A percentile compares a stretch with the other conserved stretches of the same genome.
phyloP scores from a whole-genome alignment of 1,284 basidiomycete species.

The Leccinum griseonigrum region DNA sequence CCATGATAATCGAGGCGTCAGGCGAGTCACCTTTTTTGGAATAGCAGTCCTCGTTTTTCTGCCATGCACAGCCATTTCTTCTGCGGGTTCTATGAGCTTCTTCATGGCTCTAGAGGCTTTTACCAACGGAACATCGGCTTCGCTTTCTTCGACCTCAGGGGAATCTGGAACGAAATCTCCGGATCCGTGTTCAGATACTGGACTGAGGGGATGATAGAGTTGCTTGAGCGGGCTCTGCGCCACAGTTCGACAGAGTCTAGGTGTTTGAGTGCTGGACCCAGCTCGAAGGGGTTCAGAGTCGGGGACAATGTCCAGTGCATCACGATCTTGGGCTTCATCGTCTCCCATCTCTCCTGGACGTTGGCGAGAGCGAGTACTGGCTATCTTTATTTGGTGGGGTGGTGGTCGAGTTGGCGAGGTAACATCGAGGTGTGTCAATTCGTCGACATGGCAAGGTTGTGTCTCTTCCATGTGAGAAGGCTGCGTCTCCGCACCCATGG shows the following conservation, averaged over 20 bases:
- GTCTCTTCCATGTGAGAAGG: constrained; percentile 20
- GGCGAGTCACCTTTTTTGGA: constrained; percentile 21
- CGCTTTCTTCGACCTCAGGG: constrained; percentile 31
- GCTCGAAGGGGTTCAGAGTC: constrained; percentile 51
- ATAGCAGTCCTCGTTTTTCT: constrained; percentile 7
- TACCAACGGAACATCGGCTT: constrained; percentile 41
- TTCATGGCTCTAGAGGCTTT: constrained; percentile 15
- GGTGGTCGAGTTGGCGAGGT: constrained; percentile 1
- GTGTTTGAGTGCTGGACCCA: constrained; percentile 9
- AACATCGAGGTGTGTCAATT: not conserved
- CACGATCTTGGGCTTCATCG: constrained; percentile 21
- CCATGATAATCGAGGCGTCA: not conserved
- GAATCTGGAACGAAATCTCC: constrained; percentile 33
- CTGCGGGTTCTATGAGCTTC: constrained; percentile 11
- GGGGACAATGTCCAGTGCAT: constrained; percentile 46
- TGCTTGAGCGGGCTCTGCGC: constrained; percentile 18
- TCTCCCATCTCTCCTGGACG: not conserved
- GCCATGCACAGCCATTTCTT: constrained; percentile 4
- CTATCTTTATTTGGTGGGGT: not conserved
- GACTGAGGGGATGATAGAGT: constrained; percentile 23
- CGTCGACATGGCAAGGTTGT: constrained; percentile 8
- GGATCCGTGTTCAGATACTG: constrained; percentile 23
- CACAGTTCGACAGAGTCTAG: constrained; percentile 4
- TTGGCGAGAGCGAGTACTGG: constrained; percentile 1
- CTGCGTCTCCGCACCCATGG: constrained; percentile 22